Evolutionary conservation across 768 basidiomycete genomes (phyloP).

Genomic region (Mrakia hoshinonis): DNA sequence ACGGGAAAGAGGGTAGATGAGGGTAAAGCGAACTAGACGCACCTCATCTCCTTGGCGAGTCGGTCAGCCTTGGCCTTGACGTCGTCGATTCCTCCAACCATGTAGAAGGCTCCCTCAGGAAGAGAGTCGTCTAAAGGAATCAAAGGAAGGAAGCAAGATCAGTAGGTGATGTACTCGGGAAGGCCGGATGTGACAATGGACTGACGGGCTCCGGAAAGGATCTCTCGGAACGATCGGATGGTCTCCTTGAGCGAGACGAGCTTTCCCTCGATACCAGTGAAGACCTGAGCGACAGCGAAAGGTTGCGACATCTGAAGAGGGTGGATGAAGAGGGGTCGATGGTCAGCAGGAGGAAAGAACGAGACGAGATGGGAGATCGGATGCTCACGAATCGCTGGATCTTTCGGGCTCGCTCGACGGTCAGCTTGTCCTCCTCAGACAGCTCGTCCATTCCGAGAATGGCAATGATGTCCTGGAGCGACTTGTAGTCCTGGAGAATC

Average conservation of each 20-base stretch:
- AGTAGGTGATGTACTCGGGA: neutral
- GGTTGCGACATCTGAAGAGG: conserved; percentile 77
- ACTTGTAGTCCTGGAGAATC: conserved; percentile 53
- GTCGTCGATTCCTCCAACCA: conserved; percentile 94
- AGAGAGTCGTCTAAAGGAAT: conserved; percentile 60
- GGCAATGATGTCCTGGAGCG: conserved; percentile 34
- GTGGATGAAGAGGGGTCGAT: conserved; percentile 37
- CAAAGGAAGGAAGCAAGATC: neutral
- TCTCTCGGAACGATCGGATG: conserved; percentile 86
- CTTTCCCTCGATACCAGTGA: conserved; percentile 98
- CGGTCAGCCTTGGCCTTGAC: conserved; percentile 96
- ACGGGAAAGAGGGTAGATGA: neutral
- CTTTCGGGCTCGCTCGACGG: conserved; percentile 94
- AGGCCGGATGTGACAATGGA: no score
- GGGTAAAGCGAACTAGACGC: neutral
- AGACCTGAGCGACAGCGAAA: conserved; percentile 86
- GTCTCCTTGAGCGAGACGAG: conserved; percentile 95
- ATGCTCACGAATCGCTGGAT: conserved; percentile 51
- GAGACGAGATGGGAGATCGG: neutral
- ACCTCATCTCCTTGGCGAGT: conserved; percentile 79
- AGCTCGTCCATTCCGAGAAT: conserved; percentile 96
- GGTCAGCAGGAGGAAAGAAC: neutral
- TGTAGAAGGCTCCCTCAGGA: conserved; percentile 97
- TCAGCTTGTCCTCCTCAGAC: conserved; percentile 99
- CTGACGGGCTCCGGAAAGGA: conserved; percentile 59